Percentiles rank a stretch among this genome's conserved stretches.
Evolutionary conservation across 345 rosid species (phyloP).

Genomic region (Pistacia atlantica): DNA sequence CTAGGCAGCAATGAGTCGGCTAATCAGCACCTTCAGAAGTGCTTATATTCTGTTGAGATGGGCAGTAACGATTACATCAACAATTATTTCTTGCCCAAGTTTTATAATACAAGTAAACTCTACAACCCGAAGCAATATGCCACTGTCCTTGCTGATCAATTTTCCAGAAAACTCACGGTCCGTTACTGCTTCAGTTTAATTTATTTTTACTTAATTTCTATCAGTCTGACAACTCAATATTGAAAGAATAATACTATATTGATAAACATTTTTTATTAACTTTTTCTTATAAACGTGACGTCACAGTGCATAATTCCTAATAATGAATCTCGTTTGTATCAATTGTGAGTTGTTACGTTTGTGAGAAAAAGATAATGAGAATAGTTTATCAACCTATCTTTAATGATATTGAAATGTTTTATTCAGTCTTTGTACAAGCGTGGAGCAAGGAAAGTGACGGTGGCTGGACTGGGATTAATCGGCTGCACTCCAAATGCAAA

Average conservation of each 20-base stretch:
- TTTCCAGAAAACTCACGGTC: slow-evolving; percentile 28
- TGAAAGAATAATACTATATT: too few relatives aligned
- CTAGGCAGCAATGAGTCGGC: slow-evolving; percentile 18
- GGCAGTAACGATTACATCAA: slow-evolving; percentile 55
- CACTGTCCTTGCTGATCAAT: slow-evolving; percentile 23
- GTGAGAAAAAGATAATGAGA: too few relatives aligned
- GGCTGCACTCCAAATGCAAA: slow-evolving; percentile 76
- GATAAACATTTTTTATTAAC: too few relatives aligned
- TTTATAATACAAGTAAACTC: slow-evolving; percentile 5
- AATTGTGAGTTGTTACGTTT: too few relatives aligned
- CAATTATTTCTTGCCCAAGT: slow-evolving; percentile 38
- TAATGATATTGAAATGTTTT: not conserved
- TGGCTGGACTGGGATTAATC: slow-evolving; percentile 60
- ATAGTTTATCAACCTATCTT: too few relatives aligned
- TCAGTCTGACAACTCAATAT: too few relatives aligned
- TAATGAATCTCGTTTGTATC: too few relatives aligned
- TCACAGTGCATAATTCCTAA: too few relatives aligned
- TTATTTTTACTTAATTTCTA: too few relatives aligned
- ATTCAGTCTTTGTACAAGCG: slow-evolving; percentile 48
- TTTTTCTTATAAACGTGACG: too few relatives aligned
- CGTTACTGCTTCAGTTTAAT: not conserved
- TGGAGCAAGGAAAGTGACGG: slow-evolving; percentile 64
- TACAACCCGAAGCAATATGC: slow-evolving; percentile 26
- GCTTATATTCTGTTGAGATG: slow-evolving; percentile 35
- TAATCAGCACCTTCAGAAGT: slow-evolving; percentile 10